A percentile compares a stretch with the other conserved stretches of the same genome.
phyloP scores from a whole-genome alignment of 23 red algal genomes.

The Gracilaria vermiculophylla region DNA sequence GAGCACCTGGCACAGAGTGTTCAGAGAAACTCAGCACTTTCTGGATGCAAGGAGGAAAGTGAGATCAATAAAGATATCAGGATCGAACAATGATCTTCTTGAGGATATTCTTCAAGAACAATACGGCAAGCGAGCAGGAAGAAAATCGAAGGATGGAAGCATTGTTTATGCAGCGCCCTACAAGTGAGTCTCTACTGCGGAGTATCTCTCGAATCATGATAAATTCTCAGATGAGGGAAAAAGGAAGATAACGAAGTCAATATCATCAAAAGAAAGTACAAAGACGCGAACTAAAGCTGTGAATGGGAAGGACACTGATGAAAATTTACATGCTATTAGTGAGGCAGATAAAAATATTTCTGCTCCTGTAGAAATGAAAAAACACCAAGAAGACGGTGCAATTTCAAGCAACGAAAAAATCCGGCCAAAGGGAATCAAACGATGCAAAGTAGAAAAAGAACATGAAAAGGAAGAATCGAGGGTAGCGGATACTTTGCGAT shows the following conservation, averaged over 20 bases:
- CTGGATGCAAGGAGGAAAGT: constrained; percentile 4
- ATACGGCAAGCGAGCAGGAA: constrained; percentile 2
- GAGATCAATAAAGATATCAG: constrained; percentile 17
- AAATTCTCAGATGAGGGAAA: not conserved
- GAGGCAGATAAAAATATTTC: not conserved
- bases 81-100: constrained; percentile 21
- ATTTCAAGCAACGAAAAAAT: not conserved
- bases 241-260: not conserved
- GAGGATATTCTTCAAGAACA: constrained; percentile 1
- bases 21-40: constrained; percentile 21
- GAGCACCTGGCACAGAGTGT: no score
- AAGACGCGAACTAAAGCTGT: no score
- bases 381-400: not conserved
- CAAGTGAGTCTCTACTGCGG: constrained; percentile 18
- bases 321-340: not conserved
- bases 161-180: not conserved
- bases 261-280: not conserved
- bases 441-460: not conserved
- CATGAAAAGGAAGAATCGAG: not conserved
- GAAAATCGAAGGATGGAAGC: not conserved
- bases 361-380: no score
- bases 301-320: not conserved
- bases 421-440: constrained; percentile 5
- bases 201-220: constrained; percentile 9
- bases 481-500: not conserved